Conservation (phyloP, 2,329 filamentous ascomycete genomes). For the Endocalyx cinctus region DNA sequence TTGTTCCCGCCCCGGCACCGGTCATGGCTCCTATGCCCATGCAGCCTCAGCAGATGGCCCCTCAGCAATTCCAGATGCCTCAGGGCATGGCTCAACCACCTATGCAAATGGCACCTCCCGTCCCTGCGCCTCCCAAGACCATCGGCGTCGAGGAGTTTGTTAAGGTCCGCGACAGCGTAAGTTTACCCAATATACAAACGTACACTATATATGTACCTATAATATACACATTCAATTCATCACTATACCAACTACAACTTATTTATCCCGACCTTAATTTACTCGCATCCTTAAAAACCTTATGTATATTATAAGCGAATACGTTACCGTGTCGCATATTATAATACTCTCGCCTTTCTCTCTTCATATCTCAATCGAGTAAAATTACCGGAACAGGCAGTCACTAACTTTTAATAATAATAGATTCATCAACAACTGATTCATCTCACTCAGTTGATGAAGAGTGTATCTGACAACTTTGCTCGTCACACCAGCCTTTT, state of each 20-base stretch:
- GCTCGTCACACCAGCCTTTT: slow-evolving; percentile 84
- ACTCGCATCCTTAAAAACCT: no score
- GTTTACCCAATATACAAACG: no score
- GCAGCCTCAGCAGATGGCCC: slow-evolving; percentile 15
- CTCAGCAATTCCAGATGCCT: slow-evolving; percentile 10
- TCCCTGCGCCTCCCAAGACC: slow-evolving; percentile 18
- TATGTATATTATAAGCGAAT: no score
- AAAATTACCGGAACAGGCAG: no score
- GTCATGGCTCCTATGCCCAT: slow-evolving; percentile 34
- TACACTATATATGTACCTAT: no score
- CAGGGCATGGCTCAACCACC: slow-evolving; percentile 17
- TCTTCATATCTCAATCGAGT: no score
- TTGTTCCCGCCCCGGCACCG: slow-evolving; percentile 30
- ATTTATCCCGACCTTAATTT: no score
- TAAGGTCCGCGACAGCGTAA: slow-evolving; percentile 76
- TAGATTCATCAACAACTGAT: no score
- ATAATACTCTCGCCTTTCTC: no score
- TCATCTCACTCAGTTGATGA: slow-evolving; percentile 75
- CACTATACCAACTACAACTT: background rate
- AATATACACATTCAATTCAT: no score
- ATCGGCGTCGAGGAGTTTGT: slow-evolving; percentile 74
- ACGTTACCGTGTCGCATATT: no score
- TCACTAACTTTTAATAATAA: no score
- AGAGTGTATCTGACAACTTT: slow-evolving; percentile 77
- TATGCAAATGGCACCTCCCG: slow-evolving; percentile 8